phyloP scores from a whole-genome alignment of 495 filamentous ascomycete genomes.

The Lichenothelia convexa region DNA sequence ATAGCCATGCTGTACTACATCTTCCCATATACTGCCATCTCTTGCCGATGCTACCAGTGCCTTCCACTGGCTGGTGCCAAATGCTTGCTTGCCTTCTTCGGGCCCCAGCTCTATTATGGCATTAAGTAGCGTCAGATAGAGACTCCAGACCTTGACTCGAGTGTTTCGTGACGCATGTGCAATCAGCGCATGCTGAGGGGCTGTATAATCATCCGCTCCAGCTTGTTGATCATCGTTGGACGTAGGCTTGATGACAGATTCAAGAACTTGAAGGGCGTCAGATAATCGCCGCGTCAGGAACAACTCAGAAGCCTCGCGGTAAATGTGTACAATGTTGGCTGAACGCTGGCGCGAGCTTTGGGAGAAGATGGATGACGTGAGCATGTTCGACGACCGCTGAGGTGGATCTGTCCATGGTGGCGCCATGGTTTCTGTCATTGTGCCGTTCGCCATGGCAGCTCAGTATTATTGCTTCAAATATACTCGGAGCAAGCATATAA shows the following conservation, averaged over 20 bases:
- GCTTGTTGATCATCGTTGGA: constrained; percentile 22
- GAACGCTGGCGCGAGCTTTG: constrained; percentile 37
- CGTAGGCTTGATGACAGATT: constrained; percentile 48
- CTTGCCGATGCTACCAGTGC: constrained; percentile 59
- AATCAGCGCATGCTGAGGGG: constrained; percentile 41
- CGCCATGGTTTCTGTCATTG: constrained; percentile 5
- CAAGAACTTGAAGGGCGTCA: constrained; percentile 66
- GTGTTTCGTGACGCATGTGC: constrained; percentile 53
- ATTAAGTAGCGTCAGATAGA: constrained; percentile 86
- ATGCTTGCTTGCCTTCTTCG: constrained; percentile 75
- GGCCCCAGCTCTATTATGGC: constrained; percentile 69
- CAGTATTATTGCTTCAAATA: no score
- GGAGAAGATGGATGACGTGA: constrained; percentile 31
- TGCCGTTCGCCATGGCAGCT: neutral
- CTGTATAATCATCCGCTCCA: constrained; percentile 13
- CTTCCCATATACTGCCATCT: constrained; percentile 81
- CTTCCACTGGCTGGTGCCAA: constrained; percentile 73
- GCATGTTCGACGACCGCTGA: constrained; percentile 25
- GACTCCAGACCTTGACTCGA: constrained; percentile 88
- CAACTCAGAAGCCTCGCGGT: constrained; percentile 75
- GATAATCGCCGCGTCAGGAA: constrained; percentile 83
- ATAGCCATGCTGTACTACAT: constrained; percentile 71
- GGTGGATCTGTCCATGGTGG: constrained; percentile 9
- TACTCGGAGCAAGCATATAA: no score
- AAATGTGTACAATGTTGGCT: constrained; percentile 59